Evolutionary conservation across 2,329 filamentous ascomycete species (phyloP), one percentile per base, ranked within the genome.

Genomic region (Cytospora piceicola): DNA sequence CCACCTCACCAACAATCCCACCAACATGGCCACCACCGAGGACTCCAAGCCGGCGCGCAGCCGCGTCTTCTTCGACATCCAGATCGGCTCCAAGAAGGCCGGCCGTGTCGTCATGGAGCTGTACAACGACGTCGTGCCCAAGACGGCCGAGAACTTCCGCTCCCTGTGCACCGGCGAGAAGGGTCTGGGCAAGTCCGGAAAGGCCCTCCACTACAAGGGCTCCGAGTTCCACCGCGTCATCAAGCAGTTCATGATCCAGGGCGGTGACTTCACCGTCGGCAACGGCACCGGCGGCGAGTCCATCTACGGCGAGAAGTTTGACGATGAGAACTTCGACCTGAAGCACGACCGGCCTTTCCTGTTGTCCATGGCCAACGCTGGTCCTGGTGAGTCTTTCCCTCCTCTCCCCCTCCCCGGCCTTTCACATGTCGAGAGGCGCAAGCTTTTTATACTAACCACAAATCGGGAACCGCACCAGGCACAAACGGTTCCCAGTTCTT

Each of bases 401-500:
- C 29, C 27, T 32, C 56, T 29, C 22, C 46, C 32, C 34, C n/a
- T 8, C 22, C 17, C 36, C 17, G 22, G 0, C 12, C 30, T 3
- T 7, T n/a, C 34, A 2, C 14, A 51, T 34, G 3, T 34, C 11
- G 11, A 17, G n/a, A 11, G 20, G 11, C n/a, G 8, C 29, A 22
- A 17, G 11, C 20, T 9, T 2, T 15, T 56, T 22, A n/a, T 34
- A 39, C 55, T 59, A n/a, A 58, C 56, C 36, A 15, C 39, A n/a
- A n/a, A n/a, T n/a, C n/a, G n/a, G n/a, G n/a, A n/a, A n/a, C 29
- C 17, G 14, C 27, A 34, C 22, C 70, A 91, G 90, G 90, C 73
- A 97, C 95, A 77, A 99, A 99, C 77, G 95, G 95, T 74, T 96
- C 92, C 59, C 95, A 99, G 75, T 99, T 99, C 86, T 99, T 99